phyloP scores from a whole-genome alignment of 75 land plant genomes.

The Cunninghamia lanceolata region DNA sequence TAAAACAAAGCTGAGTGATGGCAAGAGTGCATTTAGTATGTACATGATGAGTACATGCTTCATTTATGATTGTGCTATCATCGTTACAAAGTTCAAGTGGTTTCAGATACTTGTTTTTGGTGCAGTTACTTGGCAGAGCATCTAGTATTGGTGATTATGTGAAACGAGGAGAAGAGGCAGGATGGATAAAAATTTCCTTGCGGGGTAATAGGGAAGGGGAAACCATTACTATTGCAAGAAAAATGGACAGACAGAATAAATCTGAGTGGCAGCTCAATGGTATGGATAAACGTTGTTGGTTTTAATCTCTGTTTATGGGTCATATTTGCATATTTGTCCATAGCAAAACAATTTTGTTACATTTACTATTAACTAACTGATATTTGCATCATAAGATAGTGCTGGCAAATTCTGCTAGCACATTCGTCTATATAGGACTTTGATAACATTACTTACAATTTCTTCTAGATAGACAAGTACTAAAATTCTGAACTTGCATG shows the following conservation, averaged over 20 bases:
- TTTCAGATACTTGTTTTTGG: not conserved
- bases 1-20: not conserved
- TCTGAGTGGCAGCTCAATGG: conserved; percentile 92
- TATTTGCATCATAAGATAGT: not conserved
- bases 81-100: not conserved
- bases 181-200: conserved; percentile 66
- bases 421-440: not conserved
- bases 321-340: not conserved
- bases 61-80: not conserved
- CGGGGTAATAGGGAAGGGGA: conserved; percentile 45
- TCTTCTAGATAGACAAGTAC: not conserved
- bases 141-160: conserved; percentile 88
- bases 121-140: conserved; percentile 87
- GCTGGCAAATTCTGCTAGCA: not conserved
- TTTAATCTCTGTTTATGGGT: conserved; percentile 8
- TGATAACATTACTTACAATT: not conserved
- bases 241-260: conserved; percentile 72
- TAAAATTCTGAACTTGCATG: not conserved
- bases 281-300: conserved; percentile 11
- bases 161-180: conserved; percentile 89
- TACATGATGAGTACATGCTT: not conserved
- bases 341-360: not conserved
- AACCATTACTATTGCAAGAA: conserved; percentile 51
- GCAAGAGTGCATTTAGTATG: not conserved
- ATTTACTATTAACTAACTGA: not conserved